Conservation (phyloP, 371 early-diverging fungal species). For the Circinella umbellata region DNA sequence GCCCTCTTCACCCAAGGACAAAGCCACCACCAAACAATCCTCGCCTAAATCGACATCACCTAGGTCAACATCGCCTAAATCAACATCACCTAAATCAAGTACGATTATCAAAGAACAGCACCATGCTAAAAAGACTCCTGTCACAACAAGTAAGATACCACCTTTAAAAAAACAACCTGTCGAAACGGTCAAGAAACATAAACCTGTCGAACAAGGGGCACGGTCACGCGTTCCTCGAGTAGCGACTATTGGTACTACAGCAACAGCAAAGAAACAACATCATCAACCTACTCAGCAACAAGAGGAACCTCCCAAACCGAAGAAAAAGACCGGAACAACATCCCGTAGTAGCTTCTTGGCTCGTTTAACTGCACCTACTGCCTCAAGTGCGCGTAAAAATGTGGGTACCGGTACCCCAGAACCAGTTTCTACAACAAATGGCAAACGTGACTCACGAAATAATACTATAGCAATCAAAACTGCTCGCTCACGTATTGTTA, state of each 20-base stretch:
- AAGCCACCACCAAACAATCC: neutral
- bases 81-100: conserved; percentile 1
- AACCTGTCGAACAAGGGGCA: neutral
- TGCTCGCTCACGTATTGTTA: conserved; percentile 14
- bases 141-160: neutral
- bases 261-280: neutral
- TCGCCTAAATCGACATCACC: conserved; percentile 1
- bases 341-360: conserved; percentile 6
- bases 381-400: conserved; percentile 21
- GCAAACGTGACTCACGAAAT: conserved; percentile 4
- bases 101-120: neutral
- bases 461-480: conserved; percentile 20
- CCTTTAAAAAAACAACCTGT: neutral
- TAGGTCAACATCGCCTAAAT: no score
- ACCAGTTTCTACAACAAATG: neutral
- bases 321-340: neutral
- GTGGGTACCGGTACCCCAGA: neutral
- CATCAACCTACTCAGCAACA: neutral
- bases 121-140: neutral
- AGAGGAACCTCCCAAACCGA: neutral
- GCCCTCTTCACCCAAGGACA: neutral
- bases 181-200: neutral
- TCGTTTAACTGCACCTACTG: conserved; percentile 28
- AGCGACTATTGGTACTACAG: neutral
- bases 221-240: conserved; percentile 11